Conservation (phyloP, 805 yeast species). For the Nakazawaea ishiwadae region DNA sequence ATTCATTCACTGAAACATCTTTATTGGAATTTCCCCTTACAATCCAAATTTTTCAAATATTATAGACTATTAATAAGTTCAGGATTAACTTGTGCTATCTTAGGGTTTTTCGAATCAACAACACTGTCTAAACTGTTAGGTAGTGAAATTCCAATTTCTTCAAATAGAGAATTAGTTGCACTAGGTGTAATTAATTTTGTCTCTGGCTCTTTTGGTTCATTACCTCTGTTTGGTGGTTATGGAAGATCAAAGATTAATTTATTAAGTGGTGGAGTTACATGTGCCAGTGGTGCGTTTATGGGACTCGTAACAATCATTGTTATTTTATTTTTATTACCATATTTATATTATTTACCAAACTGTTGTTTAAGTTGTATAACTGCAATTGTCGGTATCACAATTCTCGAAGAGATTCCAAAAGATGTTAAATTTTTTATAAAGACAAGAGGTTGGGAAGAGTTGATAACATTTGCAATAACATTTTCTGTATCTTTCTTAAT, state of each 20-base stretch:
- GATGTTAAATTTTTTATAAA: slow-evolving; percentile 71
- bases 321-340: slow-evolving; percentile 52
- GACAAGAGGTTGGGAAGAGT: slow-evolving; percentile 73
- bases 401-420: slow-evolving; percentile 79
- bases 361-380: slow-evolving; percentile 80
- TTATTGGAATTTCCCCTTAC: slow-evolving; percentile 55
- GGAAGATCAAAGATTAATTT: slow-evolving; percentile 90
- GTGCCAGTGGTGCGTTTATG: slow-evolving; percentile 78
- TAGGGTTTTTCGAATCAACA: slow-evolving; percentile 91
- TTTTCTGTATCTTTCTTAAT: slow-evolving; percentile 57
- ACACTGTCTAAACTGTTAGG: slow-evolving; percentile 89
- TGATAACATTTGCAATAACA: slow-evolving; percentile 64
- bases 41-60: slow-evolving; percentile 36
- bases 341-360: slow-evolving; percentile 68
- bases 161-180: slow-evolving; percentile 89
- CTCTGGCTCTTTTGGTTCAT: slow-evolving; percentile 56
- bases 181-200: slow-evolving; percentile 71
- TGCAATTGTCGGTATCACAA: slow-evolving; percentile 67
- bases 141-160: slow-evolving; percentile 67
- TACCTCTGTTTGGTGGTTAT: slow-evolving; percentile 95
- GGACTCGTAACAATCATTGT: slow-evolving; percentile 70
- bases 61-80: slow-evolving; percentile 58
- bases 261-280: slow-evolving; percentile 81
- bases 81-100: slow-evolving; percentile 71
- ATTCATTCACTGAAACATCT: slow-evolving; percentile 45